Base-by-base conservation (phyloP, 2,329 filamentous ascomycete genomes). In the Mycosphaerelloides madeirae region DNA sequence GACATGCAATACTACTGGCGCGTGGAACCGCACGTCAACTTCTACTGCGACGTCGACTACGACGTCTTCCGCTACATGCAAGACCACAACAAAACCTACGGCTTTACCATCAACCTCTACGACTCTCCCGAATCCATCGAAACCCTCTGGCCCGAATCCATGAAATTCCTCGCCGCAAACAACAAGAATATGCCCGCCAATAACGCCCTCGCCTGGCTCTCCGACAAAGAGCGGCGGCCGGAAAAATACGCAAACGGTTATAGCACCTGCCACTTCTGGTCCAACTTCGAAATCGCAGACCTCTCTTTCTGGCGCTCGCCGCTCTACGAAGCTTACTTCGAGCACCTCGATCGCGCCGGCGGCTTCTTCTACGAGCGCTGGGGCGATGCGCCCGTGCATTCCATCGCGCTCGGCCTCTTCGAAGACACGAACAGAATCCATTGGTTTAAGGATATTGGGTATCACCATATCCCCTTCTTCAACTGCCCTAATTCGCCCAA, bases 311-410 rank as follows among this genome's bases (percentile, higher is more conserved):
- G 89, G 87, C 77, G 93, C 38, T 87, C 88, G 62, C 80, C 90
- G 65, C 77, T 81, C 35, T 98, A 98, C 64, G 86, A 95, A 63
- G 89, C 94, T 52, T 98, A 96, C 68, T 98, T 98, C 65, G 83
- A 95, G 62, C 89, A 97, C 67, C 77, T 98, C 28, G 93, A 98
- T 67, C 81, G 86, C 15, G 87, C 90, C 0, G 93, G 93, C 29
- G 93, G 93, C 18, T 98, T 98, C 78, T 98, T 95, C 68, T 98
- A 98, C 64, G 93, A 98, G 72, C 78, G 93, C 57, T 98, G 93
- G 93, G 93, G 93, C 8, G 93, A 98, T 73, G 93, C 93, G 2
- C 93, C 93, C 0, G 93, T 98, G 5, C 93, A 98, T 68, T 94
- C 87, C 54, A 89, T 98, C 59, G 93, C 87, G 0, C 69, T 98